A percentile compares a stretch with the other conserved stretches of the same genome.
Conservation (phyloP, 1,284 basidiomycete species). For the Sparassis latifolia region DNA sequence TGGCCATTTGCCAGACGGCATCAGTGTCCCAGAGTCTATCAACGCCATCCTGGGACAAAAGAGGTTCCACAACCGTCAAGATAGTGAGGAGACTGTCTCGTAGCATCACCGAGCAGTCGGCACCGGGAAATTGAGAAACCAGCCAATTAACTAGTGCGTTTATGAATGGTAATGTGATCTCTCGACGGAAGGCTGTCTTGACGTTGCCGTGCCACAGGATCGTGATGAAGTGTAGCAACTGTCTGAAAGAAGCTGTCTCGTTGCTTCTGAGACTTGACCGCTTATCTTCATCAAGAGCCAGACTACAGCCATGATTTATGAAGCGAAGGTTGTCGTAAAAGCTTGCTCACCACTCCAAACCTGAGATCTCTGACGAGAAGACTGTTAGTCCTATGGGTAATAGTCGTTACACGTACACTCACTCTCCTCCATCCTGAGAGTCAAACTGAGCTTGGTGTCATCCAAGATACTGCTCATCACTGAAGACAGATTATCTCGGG, state of each 20-base stretch:
- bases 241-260: slow-evolving; percentile 9
- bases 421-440: slow-evolving; percentile 16
- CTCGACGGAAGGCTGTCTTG: slow-evolving; percentile 13
- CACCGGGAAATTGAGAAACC: slow-evolving; percentile 6
- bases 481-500: slow-evolving; percentile 4
- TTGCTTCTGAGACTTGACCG: not conserved
- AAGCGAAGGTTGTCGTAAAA: not conserved
- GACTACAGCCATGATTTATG: not conserved
- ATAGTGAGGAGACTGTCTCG: slow-evolving; percentile 25
- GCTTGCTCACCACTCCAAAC: not conserved
- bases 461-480: slow-evolving; percentile 6
- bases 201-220: slow-evolving; percentile 27
- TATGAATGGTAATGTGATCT: slow-evolving; percentile 23
- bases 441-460: slow-evolving; percentile 9
- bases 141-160: slow-evolving; percentile 19
- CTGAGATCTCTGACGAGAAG: not conserved
- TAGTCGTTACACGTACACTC: slow-evolving; percentile 3
- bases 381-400: not conserved
- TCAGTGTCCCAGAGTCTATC: slow-evolving; percentile 16
- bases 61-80: slow-evolving; percentile 19
- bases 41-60: not conserved
- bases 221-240: slow-evolving; percentile 26
- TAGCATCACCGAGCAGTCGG: slow-evolving; percentile 13
- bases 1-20: slow-evolving; percentile 25
- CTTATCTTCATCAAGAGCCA: not conserved